These are phyloP conservation scores for Lipomyces japonicus DNA, from an alignment of 805 yeast genomes.

Conservation along the genomic window DNA sequence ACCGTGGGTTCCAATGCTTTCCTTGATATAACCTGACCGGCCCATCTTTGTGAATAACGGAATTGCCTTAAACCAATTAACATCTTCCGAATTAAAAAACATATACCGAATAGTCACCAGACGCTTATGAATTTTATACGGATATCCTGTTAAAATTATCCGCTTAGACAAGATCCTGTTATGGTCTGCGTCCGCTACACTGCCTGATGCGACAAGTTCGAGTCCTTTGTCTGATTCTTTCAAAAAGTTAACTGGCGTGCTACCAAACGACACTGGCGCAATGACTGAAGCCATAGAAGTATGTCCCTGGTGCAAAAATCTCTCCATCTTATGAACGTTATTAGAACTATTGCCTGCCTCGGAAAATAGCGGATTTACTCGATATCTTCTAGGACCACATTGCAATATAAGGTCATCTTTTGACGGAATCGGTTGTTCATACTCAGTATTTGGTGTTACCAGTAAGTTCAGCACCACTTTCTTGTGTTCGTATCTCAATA, in stretches of 20 bases:
- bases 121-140: constrained; percentile 88
- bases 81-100: constrained; percentile 92
- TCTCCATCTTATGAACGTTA: constrained; percentile 80
- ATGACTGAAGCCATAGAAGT: constrained; percentile 77
- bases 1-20: constrained; percentile 96
- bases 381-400: constrained; percentile 87
- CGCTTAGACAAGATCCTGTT: constrained; percentile 83
- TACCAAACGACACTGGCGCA: constrained; percentile 78
- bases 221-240: constrained; percentile 45
- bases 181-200: constrained; percentile 81
- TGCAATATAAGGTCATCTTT: constrained; percentile 78
- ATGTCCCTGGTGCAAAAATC: constrained; percentile 75
- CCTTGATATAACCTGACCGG: constrained; percentile 90
- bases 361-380: constrained; percentile 77
- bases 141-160: constrained; percentile 86
- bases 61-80: constrained; percentile 81
- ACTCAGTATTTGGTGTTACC: constrained; percentile 84
- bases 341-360: constrained; percentile 70
- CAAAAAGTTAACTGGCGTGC: constrained; percentile 78
- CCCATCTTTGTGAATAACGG: constrained; percentile 93
- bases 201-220: constrained; percentile 81
- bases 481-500: constrained; percentile 83
- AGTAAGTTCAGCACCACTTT: constrained; percentile 77
- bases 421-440: constrained; percentile 79
- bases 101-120: constrained; percentile 92